phyloP scores from a whole-genome alignment of 2,329 filamentous ascomycete species.

The Xylariaceae sp. region DNA sequence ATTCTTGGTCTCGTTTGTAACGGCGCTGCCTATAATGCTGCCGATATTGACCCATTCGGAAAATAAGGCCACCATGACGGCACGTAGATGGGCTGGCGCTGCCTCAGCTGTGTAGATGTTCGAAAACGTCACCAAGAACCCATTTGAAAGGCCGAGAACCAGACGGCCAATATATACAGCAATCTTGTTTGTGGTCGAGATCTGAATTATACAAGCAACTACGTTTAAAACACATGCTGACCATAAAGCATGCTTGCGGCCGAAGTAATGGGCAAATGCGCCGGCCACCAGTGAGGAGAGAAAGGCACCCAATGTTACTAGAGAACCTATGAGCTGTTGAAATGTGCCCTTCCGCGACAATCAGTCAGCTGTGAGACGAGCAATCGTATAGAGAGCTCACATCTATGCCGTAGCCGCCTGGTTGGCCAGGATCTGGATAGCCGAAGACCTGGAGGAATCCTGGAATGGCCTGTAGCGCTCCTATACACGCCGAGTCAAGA shows the following conservation, averaged over 20 bases:
- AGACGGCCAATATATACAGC: conserved; percentile 46
- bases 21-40: conserved; percentile 43
- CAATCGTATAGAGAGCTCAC: conserved; percentile 24
- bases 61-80: conserved; percentile 47
- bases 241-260: conserved; percentile 46
- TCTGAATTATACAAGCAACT: conserved; percentile 43
- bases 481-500: conserved; percentile 46
- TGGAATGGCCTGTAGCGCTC: conserved; percentile 48
- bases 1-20: conserved; percentile 41
- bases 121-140: conserved; percentile 44
- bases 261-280: conserved; percentile 45
- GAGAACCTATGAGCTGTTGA: conserved; percentile 52
- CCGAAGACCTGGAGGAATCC: conserved; percentile 51
- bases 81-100: conserved; percentile 46
- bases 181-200: conserved; percentile 38
- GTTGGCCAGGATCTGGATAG: conserved; percentile 38
- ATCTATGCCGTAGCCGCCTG: conserved; percentile 40
- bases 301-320: conserved; percentile 50
- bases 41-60: conserved; percentile 49
- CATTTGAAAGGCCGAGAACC: conserved; percentile 42
- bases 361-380: conserved; percentile 23
- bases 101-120: conserved; percentile 49
- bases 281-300: conserved; percentile 47
- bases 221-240: conserved; percentile 44
- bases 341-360: conserved; percentile 39